Evolutionary conservation across 768 basidiomycete species (phyloP).

Genomic region (Jaapia argillacea): DNA sequence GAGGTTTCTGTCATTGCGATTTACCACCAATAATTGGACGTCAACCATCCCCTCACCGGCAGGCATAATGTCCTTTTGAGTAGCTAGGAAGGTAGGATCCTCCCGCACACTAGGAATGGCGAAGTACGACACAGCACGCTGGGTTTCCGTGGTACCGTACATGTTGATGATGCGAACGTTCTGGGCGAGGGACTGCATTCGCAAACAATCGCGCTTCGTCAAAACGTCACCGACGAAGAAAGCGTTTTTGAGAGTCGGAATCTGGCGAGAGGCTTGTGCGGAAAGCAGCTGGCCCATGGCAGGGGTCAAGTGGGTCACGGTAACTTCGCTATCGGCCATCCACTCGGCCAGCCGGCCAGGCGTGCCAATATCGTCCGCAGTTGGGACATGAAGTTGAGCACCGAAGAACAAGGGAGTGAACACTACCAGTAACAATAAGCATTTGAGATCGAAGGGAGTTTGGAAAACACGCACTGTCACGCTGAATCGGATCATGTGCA

Average conservation of each 20-base stretch:
- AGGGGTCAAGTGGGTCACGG: conserved; percentile 96
- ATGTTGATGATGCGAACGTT: conserved; percentile 97
- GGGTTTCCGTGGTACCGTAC: conserved; percentile 99
- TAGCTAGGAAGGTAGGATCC: conserved; percentile 85
- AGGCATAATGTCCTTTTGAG: conserved; percentile 96
- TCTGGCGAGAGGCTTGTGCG: conserved; percentile 72
- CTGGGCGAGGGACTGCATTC: conserved; percentile 83
- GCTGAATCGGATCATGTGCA: conserved; percentile 97
- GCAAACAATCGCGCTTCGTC: conserved; percentile 94
- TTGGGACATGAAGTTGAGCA: conserved; percentile 91
- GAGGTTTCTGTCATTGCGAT: conserved; percentile 73
- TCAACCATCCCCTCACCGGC: conserved; percentile 97
- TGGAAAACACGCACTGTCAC: conserved; percentile 76
- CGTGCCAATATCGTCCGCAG: conserved; percentile 92
- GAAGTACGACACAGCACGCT: conserved; percentile 97
- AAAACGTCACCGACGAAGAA: conserved; percentile 99
- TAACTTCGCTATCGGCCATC: conserved; percentile 90
- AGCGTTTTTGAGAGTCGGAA: conserved; percentile 79
- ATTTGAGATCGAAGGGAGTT: conserved; percentile 5
- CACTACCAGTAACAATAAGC: conserved; percentile 58
- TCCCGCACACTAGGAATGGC: conserved; percentile 75
- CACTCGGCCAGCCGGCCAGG: conserved; percentile 95
- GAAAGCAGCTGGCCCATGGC: conserved; percentile 99
- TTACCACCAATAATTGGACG: conserved; percentile 94
- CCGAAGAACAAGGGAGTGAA: conserved; percentile 98